These are phyloP conservation scores for Apiospora marii DNA, from an alignment of 2,329 filamentous ascomycete genomes.

Conservation along the genomic window DNA sequence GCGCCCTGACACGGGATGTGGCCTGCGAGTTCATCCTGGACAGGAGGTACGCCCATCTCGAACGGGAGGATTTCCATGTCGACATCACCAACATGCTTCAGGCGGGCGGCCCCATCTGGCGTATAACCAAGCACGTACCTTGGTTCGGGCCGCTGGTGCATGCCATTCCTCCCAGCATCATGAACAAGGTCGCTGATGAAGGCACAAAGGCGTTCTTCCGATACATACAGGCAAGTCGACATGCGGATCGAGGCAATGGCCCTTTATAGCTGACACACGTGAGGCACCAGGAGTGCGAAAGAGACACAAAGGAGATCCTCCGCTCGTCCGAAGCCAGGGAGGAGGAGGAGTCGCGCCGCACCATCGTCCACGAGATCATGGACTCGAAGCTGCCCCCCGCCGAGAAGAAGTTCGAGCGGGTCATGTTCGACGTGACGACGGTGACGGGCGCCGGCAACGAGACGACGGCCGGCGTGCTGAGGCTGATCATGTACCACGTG, in stretches of 20 bases:
- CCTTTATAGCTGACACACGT: too few relatives aligned
- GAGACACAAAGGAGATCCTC: background rate
- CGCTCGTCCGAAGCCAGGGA: too few relatives aligned
- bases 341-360: constrained; percentile 21
- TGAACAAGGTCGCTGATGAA: background rate
- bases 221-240: background rate
- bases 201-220: background rate
- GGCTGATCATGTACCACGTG: constrained; percentile 36
- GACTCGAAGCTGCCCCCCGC: constrained; percentile 27
- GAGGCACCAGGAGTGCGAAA: background rate
- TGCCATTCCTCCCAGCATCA: background rate
- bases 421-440: constrained; percentile 28
- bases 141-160: background rate
- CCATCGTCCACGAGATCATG: constrained; percentile 31
- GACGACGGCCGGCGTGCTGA: constrained; percentile 37
- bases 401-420: constrained; percentile 29
- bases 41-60: background rate
- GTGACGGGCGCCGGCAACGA: constrained; percentile 36
- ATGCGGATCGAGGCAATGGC: too few relatives aligned
- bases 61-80: background rate
- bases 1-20: background rate
- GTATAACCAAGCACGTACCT: background rate
- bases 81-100: background rate
- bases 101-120: background rate
- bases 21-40: background rate